Percentiles rank a stretch among this genome's conserved stretches.
These are phyloP conservation scores for Voacanga thouarsii DNA, from an alignment of 257 asterid species.

Conservation along the genomic window DNA sequence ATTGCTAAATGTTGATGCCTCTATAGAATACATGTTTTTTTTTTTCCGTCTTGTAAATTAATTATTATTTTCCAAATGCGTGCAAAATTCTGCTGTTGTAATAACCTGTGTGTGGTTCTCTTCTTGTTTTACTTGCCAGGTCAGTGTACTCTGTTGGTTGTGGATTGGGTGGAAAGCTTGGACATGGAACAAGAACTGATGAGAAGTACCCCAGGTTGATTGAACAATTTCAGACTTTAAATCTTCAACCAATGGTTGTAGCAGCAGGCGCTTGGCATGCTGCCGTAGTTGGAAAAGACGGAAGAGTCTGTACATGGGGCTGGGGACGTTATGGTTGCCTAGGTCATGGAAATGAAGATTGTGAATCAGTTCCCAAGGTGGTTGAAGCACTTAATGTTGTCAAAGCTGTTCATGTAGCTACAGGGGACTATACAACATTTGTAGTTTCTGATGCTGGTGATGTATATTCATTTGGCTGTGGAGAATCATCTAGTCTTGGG, in stretches of 20 bases:
- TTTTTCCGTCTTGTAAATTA: neutral
- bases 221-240: slow-evolving; percentile 64
- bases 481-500: slow-evolving; percentile 94
- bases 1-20: neutral
- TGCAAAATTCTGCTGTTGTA: neutral
- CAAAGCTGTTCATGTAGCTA: slow-evolving; percentile 86
- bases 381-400: slow-evolving; percentile 72
- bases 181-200: slow-evolving; percentile 79
- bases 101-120: neutral
- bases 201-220: slow-evolving; percentile 90
- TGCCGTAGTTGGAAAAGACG: slow-evolving; percentile 95
- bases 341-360: slow-evolving; percentile 97
- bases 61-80: neutral
- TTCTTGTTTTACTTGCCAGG: slow-evolving; percentile 46
- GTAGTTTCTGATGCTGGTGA: slow-evolving; percentile 82
- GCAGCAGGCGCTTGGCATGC: slow-evolving; percentile 99
- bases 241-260: slow-evolving; percentile 84
- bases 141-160: slow-evolving; percentile 99
- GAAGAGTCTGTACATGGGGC: slow-evolving; percentile 99
- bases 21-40: neutral
- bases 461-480: slow-evolving; percentile 96
- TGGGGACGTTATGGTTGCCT: slow-evolving; percentile 99
- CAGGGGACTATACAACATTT: slow-evolving; percentile 94
- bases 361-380: slow-evolving; percentile 86
- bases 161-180: slow-evolving; percentile 98